Evolutionary conservation across 352 stramenopile genomes (phyloP), one percentile per base, ranked within the genome.

Genomic region (Thraustotheca clavata): DNA sequence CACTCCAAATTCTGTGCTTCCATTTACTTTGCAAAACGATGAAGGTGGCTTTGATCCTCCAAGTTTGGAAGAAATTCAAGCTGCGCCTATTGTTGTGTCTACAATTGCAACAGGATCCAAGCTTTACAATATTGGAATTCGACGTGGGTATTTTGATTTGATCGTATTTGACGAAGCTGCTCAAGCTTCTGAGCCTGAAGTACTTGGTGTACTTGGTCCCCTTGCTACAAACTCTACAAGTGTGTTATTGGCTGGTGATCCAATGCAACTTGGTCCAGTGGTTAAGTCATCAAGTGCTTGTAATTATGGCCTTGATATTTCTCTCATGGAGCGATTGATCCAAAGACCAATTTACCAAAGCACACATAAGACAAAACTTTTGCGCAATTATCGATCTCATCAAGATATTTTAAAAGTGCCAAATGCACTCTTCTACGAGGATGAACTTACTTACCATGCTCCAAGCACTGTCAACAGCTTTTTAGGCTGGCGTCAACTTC

Each of bases 321-420:
- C 76, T 9, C 71, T 79, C n/a, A 72, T 87, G 55, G 73, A 85
- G 62, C 59, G 76, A 27, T 62, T 87, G 6, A 65, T 72, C 18
- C 5, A 39, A 66, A 14, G 78, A 73, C 50, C 27, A 26, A 2
- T 49, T 32, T 12, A 29, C 49, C 24, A 16, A 8, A 52, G 41
- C 62, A 68, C 69, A 41, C 62, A 83, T 38, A 68, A 83, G 6
- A 83, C 76, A 26, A 73, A 79, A 47, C 69, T 91, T 6, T 62
- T 80, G 18, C 60, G 67, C 24, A 89, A 91, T 62, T 89, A 88
- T 66, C 75, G 81, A 14, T 81, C 75, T 4, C 79, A 91, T 68
- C 67, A 62, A 2, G 38, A 22, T 2, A 80, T 86, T 50, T 57
- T 86, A 38, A 69, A 73, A 27, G 39, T 92, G 26, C 77, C 79